phyloP scores from a whole-genome alignment of 176 grass and related monocot species.

The Oryza australiensis region DNA sequence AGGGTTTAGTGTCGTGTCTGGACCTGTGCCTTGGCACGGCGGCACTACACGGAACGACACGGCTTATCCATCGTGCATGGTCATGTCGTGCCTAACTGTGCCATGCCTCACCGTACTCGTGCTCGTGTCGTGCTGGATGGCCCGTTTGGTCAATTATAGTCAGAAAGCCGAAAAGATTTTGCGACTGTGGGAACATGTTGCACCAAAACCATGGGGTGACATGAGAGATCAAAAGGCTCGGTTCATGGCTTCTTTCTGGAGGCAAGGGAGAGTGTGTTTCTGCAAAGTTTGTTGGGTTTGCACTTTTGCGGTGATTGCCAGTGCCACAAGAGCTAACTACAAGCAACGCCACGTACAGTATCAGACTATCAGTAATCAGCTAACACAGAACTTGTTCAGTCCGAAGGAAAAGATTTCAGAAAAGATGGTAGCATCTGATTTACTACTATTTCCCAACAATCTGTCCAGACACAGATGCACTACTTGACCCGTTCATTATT shows the following conservation, averaged over 20 bases:
- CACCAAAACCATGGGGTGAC: constrained; percentile 18
- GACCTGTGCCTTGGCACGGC: no score
- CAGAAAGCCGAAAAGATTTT: neutral
- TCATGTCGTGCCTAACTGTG: no score
- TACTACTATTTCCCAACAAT: neutral
- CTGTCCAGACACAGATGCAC: neutral
- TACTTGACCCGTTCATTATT: neutral
- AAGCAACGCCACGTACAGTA: neutral
- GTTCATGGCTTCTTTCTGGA: neutral
- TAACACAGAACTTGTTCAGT: neutral
- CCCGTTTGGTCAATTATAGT: no score
- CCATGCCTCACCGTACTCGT: no score
- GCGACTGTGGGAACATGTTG: neutral
- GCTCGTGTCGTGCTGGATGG: no score
- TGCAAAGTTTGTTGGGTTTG: neutral
- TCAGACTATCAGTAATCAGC: neutral
- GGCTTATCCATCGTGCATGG: no score
- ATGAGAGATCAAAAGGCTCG: neutral
- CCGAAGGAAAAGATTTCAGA: neutral
- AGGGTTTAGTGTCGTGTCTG: no score
- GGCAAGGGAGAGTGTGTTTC: neutral
- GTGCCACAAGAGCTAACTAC: neutral
- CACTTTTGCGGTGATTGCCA: neutral
- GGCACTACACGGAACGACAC: no score
- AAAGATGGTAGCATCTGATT: neutral